Percentiles rank a stretch among this genome's conserved stretches.
phyloP scores from a whole-genome alignment of 805 yeast genomes.

The Wickerhamomyces bisporus region DNA sequence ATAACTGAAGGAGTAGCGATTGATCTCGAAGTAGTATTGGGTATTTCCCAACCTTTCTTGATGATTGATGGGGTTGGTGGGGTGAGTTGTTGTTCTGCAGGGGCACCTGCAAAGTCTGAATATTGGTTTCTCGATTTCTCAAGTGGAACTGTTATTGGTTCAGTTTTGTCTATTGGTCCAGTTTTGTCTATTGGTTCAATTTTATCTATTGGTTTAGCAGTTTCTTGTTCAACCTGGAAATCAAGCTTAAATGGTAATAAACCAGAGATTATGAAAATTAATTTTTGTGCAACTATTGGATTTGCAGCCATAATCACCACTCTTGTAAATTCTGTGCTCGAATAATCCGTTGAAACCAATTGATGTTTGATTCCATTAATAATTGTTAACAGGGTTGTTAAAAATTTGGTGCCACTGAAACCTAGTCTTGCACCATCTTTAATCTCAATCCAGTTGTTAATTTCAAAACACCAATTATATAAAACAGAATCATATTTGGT shows the following conservation, averaged over 20 bases:
- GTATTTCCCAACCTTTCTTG: constrained; percentile 38
- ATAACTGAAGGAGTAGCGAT: constrained; percentile 26
- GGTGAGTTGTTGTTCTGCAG: constrained; percentile 4
- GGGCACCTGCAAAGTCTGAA: too few species aligned
- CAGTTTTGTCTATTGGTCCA: too few species aligned
- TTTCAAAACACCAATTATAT: constrained; percentile 34
- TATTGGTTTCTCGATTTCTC: background rate
- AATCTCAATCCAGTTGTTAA: constrained; percentile 36
- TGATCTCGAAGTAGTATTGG: constrained; percentile 24
- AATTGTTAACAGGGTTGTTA: constrained; percentile 17
- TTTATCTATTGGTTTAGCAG: too few species aligned
- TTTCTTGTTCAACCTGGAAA: constrained; percentile 14
- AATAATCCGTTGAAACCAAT: constrained; percentile 5
- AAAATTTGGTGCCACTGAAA: constrained; percentile 17
- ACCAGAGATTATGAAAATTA: constrained; percentile 49
- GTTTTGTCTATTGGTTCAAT: background rate
- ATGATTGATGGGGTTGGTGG: constrained; percentile 23
- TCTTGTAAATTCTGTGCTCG: constrained; percentile 33
- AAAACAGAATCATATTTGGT: constrained; percentile 24
- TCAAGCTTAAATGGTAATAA: constrained; percentile 34
- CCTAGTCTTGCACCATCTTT: constrained; percentile 34
- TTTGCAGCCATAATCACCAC: constrained; percentile 55
- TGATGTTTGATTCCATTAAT: constrained; percentile 12
- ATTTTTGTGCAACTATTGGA: constrained; percentile 54
- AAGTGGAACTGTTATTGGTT: constrained; percentile 1